These are phyloP conservation scores for Salvia miltiorrhiza DNA, from an alignment of 257 asterid species.

Conservation along the genomic window DNA sequence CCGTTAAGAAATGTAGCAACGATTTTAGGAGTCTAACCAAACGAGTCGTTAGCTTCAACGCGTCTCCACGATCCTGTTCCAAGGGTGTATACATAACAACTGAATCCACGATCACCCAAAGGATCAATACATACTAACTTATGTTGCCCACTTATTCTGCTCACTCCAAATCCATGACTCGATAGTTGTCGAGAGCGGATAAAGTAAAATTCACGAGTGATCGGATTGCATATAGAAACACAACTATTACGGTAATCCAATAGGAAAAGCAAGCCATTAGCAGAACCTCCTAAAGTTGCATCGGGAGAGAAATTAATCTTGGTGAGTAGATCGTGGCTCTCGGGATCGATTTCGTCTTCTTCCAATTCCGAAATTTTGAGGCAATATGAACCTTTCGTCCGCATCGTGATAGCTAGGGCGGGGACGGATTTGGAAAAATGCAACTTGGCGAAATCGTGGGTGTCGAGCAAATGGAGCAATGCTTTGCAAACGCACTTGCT, in stretches of 20 bases:
- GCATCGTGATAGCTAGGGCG: not conserved
- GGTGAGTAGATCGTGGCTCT: conserved; percentile 19
- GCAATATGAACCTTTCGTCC: not conserved
- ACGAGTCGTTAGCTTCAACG: not conserved
- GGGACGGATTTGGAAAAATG: conserved; percentile 8
- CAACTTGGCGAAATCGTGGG: conserved; percentile 17
- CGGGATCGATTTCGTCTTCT: conserved; percentile 5
- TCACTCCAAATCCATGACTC: conserved; percentile 40
- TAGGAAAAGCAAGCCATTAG: conserved; percentile 26
- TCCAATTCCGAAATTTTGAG: conserved; percentile 13
- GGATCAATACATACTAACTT: conserved; percentile 22
- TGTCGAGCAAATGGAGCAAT: not conserved
- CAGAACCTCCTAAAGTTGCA: not conserved
- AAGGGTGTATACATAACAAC: conserved; percentile 37
- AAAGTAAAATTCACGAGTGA: conserved; percentile 33
- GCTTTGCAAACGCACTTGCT: conserved; percentile 35
- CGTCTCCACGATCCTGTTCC: conserved; percentile 42
- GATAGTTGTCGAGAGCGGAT: no score
- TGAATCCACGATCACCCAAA: not conserved
- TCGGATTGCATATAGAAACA: conserved; percentile 41
- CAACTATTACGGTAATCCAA: not conserved
- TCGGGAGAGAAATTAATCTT: not conserved
- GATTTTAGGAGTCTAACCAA: no score
- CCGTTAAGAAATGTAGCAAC: conserved; percentile 29
- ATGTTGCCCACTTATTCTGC: conserved; percentile 17